Evolutionary conservation across 768 basidiomycete genomes (phyloP), one percentile per base, ranked within the genome.

Genomic region (Royoungia palumana): DNA sequence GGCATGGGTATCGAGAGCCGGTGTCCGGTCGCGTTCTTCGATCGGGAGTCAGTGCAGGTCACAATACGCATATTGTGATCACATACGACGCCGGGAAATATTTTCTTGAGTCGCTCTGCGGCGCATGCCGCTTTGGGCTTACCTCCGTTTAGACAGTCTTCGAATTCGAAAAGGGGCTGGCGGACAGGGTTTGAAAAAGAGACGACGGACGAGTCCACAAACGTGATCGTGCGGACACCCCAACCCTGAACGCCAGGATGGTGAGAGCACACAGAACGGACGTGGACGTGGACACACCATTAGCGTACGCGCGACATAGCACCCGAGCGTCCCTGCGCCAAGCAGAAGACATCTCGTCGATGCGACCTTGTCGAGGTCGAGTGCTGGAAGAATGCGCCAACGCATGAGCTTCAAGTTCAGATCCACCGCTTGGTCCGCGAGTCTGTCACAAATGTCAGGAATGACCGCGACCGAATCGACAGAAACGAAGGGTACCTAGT

Each of bases 161-260:
- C 85, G 57, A 97, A 98, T 56, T 93, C 89, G 60, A 98, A 99
- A 7, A 99, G 73, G 3, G 96, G 96, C 65, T 99, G 96, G 30
- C 96, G 80, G 41, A 97, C 96, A 3, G 96, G 96, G 67, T 99
- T 98, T 19, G 94, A 97, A 69, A 94, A 98, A 1, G 93, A 94
- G 11, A 98, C 94, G 36, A 78, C 82, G 0, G 85, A 83, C 14
- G 89, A 94, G 69, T 99, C 95, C 41, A 96, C 83, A 37, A 99
- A 80, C 0, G 94, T 94, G 61, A 98, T 96, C 10, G 79, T 93
- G 22, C 92, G 81, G 11, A 98, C 87, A 10, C 96, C 95, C 95
- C 96, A 98, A 6, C 86, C 94, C 94, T 95, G 37, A 2, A 40
- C 6, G 20, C 7, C 8, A 25, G 6, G 6, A 37, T 47, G 34